phyloP scores from a whole-genome alignment of 768 basidiomycete species.

The Mycena kentingensis region DNA sequence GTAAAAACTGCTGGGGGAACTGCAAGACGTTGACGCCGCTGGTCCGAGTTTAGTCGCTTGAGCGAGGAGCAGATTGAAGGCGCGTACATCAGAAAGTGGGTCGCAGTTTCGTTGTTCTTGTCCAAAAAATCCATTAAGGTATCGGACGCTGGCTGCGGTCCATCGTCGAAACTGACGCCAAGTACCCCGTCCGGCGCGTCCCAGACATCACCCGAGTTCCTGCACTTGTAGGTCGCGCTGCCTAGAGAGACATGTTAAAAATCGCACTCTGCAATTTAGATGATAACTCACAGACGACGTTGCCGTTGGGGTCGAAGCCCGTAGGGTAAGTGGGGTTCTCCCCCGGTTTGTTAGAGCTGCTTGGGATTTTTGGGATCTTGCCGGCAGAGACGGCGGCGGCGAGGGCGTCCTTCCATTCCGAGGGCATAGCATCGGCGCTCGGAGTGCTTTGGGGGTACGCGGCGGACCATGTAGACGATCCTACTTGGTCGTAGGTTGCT shows the following conservation, averaged over 20 bases:
- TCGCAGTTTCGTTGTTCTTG: slow-evolving; percentile 66
- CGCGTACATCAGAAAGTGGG: slow-evolving; percentile 78
- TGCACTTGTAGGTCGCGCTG: slow-evolving; percentile 64
- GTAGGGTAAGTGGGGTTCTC: slow-evolving; percentile 34
- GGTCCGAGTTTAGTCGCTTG: not conserved
- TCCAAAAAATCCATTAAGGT: slow-evolving; percentile 67
- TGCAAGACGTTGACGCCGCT: slow-evolving; percentile 66
- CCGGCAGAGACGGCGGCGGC: slow-evolving; percentile 63
- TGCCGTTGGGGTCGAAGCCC: slow-evolving; percentile 45
- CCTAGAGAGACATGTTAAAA: no score
- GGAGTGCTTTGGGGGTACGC: slow-evolving; percentile 52
- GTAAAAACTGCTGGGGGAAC: slow-evolving; percentile 56
- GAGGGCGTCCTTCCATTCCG: slow-evolving; percentile 40
- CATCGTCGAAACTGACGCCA: slow-evolving; percentile 78
- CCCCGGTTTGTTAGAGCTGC: slow-evolving; percentile 40
- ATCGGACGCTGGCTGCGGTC: slow-evolving; percentile 57
- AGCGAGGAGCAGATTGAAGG: not conserved
- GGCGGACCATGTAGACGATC: slow-evolving; percentile 2
- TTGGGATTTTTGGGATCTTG: slow-evolving; percentile 69
- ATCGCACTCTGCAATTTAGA: no score
- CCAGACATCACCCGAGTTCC: slow-evolving; percentile 62
- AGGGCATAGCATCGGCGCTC: slow-evolving; percentile 38
- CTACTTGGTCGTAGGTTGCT: slow-evolving; percentile 7
- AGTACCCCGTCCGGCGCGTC: slow-evolving; percentile 73
- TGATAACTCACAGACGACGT: not conserved